phyloP scores from a whole-genome alignment of 257 asterid species.

The Fraxinus pennsylvanica region DNA sequence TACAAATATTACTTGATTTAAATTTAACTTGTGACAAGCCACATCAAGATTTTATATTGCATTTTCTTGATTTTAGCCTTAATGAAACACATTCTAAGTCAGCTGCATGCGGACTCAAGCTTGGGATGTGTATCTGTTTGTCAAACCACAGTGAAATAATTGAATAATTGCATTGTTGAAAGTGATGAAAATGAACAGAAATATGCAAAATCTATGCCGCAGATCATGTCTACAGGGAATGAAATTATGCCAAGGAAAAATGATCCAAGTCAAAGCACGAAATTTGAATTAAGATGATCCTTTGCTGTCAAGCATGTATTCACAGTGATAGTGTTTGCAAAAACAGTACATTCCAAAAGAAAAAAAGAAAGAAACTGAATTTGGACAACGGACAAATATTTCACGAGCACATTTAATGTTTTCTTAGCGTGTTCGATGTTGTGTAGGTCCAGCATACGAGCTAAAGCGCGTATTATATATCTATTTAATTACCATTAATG shows the following conservation, averaged over 20 bases:
- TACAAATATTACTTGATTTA: no score
- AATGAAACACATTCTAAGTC: background rate
- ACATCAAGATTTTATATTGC: background rate
- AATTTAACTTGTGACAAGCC: no score
- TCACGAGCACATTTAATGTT: background rate
- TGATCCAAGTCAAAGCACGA: background rate
- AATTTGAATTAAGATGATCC: background rate
- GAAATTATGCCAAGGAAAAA: background rate
- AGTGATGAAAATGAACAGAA: background rate
- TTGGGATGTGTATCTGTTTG: background rate
- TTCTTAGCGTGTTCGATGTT: background rate
- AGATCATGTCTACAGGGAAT: background rate
- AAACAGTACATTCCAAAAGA: background rate
- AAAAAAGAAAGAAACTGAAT: background rate
- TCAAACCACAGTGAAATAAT: background rate
- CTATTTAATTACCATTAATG: no score
- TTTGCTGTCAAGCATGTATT: no score
- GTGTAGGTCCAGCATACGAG: background rate
- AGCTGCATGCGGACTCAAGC: background rate
- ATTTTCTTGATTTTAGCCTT: background rate
- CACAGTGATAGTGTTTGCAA: background rate
- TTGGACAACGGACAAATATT: background rate
- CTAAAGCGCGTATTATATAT: no score
- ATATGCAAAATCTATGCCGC: background rate
- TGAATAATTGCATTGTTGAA: background rate